Base-by-base conservation (phyloP, 179 eudicot species). In the Corrigiola litoralis region DNA sequence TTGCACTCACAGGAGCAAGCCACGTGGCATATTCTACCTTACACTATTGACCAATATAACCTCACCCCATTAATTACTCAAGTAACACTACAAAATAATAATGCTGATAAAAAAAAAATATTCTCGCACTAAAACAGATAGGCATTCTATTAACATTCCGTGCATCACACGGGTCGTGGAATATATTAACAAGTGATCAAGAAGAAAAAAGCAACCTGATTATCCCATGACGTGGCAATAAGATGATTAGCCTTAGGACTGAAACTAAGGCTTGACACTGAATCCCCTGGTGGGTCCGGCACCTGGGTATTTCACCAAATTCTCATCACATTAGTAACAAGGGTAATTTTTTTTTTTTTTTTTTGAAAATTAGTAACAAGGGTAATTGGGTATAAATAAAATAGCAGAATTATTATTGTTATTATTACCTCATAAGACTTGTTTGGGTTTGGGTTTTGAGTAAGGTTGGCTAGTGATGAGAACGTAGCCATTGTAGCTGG, bases 201-300 rank as follows among this genome's bases (percentile, higher is more conserved):
- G 37, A 32, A 7, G 16, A 38, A 1, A 65, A 67, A 23, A 75
- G n/a, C n/a, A n/a, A 91, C 97, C 96, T 89, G 97, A 64, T 86
- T 89, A 85, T 91, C 97, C 97, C 96, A 92, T 41, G 97, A 92
- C 53, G 91, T 87, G 17, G 89, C 96, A 10, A 89, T 80, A 48
- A 91, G 83, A 33, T 63, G 77, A 79, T 91, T 89, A 16, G 96
- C 96, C 81, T 89, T 89, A 6, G 97, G 91, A 76, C 96, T 91
- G 63, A 91, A 91, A 53, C 70, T 37, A 41, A 91, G 82, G 81
- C 97, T 86, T 45, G 96, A 89, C 2, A 91, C 79, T 29, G 91
- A 81, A 76, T 91, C 97, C 61, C 67, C 58, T 0, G 95, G 95
- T 54, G 96, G 84, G 58, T 81, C 86, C 23, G 67, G 58, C 63